Base-by-base conservation (phyloP, 306 rosid genomes). In the Dalbergia cultrata region DNA sequence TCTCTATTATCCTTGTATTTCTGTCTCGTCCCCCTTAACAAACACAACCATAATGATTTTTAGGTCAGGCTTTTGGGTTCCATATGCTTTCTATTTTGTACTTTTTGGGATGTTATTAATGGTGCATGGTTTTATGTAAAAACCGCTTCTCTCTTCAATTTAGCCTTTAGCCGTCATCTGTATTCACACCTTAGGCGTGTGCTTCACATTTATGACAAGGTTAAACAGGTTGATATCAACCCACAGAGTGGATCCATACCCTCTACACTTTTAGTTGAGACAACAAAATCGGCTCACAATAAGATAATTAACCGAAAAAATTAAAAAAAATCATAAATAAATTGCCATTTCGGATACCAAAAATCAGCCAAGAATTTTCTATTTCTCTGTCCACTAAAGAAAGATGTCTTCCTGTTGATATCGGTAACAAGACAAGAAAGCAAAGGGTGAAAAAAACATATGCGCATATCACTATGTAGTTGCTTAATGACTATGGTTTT, bases 361-460 rank as follows among this genome's bases (percentile, higher is more conserved):
- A 72, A 57, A 12, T 18, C 37, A 34, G 17, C 34, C 18, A 7
- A 34, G 13, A 52, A 72, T 34, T 72, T 72, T 72, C 64, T 35
- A 1, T 11, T 35, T 11, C 52, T 19, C 12, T 73, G 39, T 58
- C 47, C 41, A 73, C 41, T 39, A 35, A 44, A 59, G 67, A 59
- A 74, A 21, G 37, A 74, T 74, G 67, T 41, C 70, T 60, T 45
- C 59, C 17, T 60, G 13, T 37, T 19, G 77, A 54, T 26, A 34
- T 22, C 22, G 6, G 35, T 47, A 26, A 21, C 65, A 34, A 43
- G 31, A 67, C 67, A 78, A 22, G 59, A 8, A 26, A 58, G 49
- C 35, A 3, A 16, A 78, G 44, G 47, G n/a, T 43, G 34, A 9
- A 3, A 44, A 10, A 57, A 22, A 59, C 34, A 54, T 31, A 54